phyloP scores from a whole-genome alignment of 306 rosid species.

The Vigna trinervia region DNA sequence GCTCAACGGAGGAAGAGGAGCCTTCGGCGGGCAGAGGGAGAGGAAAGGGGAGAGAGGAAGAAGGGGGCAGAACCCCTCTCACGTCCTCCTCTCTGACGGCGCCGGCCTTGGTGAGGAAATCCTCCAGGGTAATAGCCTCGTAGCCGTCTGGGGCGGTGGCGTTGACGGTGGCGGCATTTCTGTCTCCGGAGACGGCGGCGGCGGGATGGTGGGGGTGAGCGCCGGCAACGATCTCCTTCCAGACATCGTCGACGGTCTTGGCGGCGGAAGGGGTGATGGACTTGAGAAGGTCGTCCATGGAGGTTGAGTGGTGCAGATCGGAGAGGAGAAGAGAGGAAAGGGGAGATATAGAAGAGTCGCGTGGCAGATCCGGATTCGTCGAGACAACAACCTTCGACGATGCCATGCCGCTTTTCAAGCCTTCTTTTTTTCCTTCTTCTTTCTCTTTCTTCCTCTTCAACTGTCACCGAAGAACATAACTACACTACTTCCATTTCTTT shows the following conservation, averaged over 20 bases:
- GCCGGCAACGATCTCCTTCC: constrained; percentile 72
- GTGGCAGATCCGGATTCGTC: constrained; percentile 84
- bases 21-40: constrained; percentile 20
- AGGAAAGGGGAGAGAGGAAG: neutral
- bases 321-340: constrained; percentile 23
- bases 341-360: constrained; percentile 61
- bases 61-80: constrained; percentile 19
- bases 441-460: neutral
- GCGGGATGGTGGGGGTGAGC: neutral
- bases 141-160: neutral
- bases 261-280: constrained; percentile 38
- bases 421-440: neutral
- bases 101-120: constrained; percentile 63
- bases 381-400: constrained; percentile 77
- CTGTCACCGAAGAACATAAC: neutral
- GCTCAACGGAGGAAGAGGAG: constrained; percentile 34
- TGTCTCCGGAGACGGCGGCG: neutral
- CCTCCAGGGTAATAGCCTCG: constrained; percentile 66
- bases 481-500: neutral
- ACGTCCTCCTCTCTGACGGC: constrained; percentile 68
- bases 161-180: neutral
- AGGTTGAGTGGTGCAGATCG: neutral
- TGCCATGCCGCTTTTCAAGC: constrained; percentile 69
- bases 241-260: constrained; percentile 60
- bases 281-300: constrained; percentile 79